These are phyloP conservation scores for Roridomyces roridus DNA, from an alignment of 768 basidiomycete species.

Conservation along the genomic window DNA sequence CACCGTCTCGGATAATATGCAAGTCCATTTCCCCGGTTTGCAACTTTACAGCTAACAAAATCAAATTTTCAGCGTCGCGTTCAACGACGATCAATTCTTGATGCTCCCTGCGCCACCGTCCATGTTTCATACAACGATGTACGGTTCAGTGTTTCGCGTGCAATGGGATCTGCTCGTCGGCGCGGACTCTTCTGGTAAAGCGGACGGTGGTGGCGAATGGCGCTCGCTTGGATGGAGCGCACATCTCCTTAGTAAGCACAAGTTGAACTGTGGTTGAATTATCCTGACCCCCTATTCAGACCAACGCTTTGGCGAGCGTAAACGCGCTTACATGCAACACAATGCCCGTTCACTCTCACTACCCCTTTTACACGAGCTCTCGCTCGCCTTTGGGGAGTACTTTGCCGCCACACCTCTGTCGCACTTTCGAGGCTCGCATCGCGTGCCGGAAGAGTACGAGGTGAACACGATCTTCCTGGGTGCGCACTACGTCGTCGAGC, in stretches of 20 bases:
- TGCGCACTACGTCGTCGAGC: slow-evolving; percentile 40
- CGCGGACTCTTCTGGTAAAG: slow-evolving; percentile 24
- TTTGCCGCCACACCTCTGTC: slow-evolving; percentile 37
- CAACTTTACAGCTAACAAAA: not conserved
- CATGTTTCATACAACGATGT: slow-evolving; percentile 40
- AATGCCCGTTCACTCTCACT: slow-evolving; percentile 41
- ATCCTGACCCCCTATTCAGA: too few relatives aligned
- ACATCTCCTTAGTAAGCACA: slow-evolving; percentile 36
- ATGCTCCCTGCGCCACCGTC: slow-evolving; percentile 32
- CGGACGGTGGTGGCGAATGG: slow-evolving; percentile 41
- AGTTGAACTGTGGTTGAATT: not conserved
- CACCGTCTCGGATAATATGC: slow-evolving; percentile 37
- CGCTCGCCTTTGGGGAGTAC: slow-evolving; percentile 34
- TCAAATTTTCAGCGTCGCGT: slow-evolving; percentile 24
- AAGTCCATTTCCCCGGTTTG: not conserved
- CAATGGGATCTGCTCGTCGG: slow-evolving; percentile 38
- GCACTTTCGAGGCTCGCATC: slow-evolving; percentile 37
- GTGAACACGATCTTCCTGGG: slow-evolving; percentile 39
- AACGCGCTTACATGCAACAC: slow-evolving; percentile 47
- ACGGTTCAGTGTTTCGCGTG: slow-evolving; percentile 45
- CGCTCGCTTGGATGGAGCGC: slow-evolving; percentile 41
- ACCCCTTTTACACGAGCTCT: slow-evolving; percentile 40
- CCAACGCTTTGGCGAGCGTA: slow-evolving; percentile 43
- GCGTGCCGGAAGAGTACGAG: slow-evolving; percentile 34
- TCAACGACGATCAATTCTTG: slow-evolving; percentile 52